phyloP scores from a whole-genome alignment of 148 eudicot species.

The Fagopyrum tataricum region DNA sequence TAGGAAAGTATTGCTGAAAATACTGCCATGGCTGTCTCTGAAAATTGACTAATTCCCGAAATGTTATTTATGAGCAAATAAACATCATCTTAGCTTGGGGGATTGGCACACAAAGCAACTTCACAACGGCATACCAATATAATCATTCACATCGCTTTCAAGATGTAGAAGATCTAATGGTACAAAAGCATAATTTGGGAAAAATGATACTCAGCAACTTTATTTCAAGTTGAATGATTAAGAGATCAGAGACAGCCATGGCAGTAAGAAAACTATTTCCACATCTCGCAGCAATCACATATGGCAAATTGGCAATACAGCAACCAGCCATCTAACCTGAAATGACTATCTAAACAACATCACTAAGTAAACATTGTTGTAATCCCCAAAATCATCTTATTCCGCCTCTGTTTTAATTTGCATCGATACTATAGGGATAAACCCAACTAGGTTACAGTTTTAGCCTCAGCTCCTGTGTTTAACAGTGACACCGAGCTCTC shows the following conservation, averaged over 20 bases:
- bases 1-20: too few species aligned
- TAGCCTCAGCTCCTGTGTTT: slow-evolving; percentile 26
- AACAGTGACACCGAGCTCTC: slow-evolving; percentile 56
- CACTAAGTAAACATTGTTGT: not conserved
- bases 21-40: too few species aligned
- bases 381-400: not conserved
- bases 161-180: not conserved
- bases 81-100: too few species aligned
- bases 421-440: not conserved
- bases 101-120: too few species aligned
- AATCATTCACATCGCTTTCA: not conserved
- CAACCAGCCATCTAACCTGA: not conserved
- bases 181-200: too few species aligned
- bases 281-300: not conserved
- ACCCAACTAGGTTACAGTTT: not conserved
- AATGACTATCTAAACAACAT: not conserved
- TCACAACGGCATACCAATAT: not conserved
- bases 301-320: not conserved
- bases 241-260: not conserved
- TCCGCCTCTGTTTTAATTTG: not conserved
- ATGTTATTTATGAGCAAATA: too few species aligned
- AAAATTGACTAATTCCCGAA: too few species aligned
- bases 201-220: not conserved
- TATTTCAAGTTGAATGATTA: not conserved
- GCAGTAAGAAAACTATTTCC: not conserved